Evolutionary conservation across 345 rosid species (phyloP).

Genomic region (Clausena lansium): DNA sequence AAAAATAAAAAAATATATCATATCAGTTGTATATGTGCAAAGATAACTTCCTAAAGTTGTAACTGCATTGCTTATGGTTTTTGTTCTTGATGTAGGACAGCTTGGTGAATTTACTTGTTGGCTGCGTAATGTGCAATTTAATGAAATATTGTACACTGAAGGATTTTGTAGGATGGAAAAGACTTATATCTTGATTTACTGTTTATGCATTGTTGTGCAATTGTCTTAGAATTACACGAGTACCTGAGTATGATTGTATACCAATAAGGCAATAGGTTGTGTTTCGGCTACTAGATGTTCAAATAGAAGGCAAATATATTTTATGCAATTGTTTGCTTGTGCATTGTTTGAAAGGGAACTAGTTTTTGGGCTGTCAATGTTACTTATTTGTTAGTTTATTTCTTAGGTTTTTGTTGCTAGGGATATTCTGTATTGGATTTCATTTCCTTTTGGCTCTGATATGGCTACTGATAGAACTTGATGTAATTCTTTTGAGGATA

Average conservation of each 20-base stretch:
- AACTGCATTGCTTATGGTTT: not conserved
- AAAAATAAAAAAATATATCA: no score
- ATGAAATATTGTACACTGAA: not conserved
- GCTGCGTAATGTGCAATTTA: not conserved
- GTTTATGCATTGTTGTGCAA: not conserved
- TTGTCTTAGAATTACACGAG: not conserved
- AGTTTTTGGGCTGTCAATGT: not conserved
- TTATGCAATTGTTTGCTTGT: not conserved
- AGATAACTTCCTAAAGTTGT: not conserved
- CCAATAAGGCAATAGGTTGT: not conserved
- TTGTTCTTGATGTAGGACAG: not conserved
- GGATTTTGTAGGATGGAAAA: not conserved
- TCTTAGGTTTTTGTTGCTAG: not conserved
- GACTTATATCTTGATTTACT: not conserved
- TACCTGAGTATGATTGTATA: not conserved
- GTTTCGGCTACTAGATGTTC: not conserved
- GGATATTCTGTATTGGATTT: not conserved
- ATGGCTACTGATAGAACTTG: not conserved
- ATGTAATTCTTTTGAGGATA: not conserved
- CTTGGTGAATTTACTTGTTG: not conserved
- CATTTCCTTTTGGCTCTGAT: not conserved
- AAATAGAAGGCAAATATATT: not conserved
- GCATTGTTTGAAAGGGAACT: not conserved
- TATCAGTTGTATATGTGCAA: not conserved
- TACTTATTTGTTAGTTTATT: not conserved